Percentiles rank a stretch among this genome's conserved stretches.
These are phyloP conservation scores for Saposhnikovia divaricata DNA, from an alignment of 129 eudicot species.

Conservation along the genomic window DNA sequence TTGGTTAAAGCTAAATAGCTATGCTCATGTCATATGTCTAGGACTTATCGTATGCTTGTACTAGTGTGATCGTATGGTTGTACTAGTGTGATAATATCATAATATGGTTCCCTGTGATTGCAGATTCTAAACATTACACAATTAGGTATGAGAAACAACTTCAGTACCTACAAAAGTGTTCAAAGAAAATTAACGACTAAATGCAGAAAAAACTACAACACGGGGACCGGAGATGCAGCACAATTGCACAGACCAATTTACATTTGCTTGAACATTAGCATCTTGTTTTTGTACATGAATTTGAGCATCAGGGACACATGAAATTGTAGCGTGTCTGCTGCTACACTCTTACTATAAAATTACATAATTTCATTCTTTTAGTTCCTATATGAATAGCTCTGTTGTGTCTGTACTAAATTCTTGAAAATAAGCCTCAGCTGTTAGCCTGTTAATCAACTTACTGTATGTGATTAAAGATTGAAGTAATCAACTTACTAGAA, in stretches of 20 bases:
- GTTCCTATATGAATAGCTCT: slow-evolving; percentile 2
- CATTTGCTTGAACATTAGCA: background rate
- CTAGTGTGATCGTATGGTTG: background rate
- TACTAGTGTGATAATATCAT: background rate
- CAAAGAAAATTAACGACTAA: slow-evolving; percentile 14
- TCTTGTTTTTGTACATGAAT: slow-evolving; percentile 21
- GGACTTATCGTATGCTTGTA: background rate
- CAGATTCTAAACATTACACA: background rate
- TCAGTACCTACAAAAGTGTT: slow-evolving; percentile 17
- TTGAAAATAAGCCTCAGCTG: too few species aligned
- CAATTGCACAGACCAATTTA: background rate
- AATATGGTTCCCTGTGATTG: background rate
- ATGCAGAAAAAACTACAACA: slow-evolving; percentile 15
- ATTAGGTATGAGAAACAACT: slow-evolving; percentile 21
- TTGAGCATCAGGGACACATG: background rate
- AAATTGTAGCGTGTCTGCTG: slow-evolving; percentile 10
- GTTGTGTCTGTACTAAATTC: background rate
- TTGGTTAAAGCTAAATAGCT: background rate
- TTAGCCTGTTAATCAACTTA: too few species aligned
- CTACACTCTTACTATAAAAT: slow-evolving; percentile 7
- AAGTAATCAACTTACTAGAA: too few species aligned
- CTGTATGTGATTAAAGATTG: too few species aligned
- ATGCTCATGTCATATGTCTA: background rate
- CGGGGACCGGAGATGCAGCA: background rate
- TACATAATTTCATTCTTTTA: background rate